Conservation (phyloP, 2,329 filamentous ascomycete species). For the Pseudogymnoascus pannorum region DNA sequence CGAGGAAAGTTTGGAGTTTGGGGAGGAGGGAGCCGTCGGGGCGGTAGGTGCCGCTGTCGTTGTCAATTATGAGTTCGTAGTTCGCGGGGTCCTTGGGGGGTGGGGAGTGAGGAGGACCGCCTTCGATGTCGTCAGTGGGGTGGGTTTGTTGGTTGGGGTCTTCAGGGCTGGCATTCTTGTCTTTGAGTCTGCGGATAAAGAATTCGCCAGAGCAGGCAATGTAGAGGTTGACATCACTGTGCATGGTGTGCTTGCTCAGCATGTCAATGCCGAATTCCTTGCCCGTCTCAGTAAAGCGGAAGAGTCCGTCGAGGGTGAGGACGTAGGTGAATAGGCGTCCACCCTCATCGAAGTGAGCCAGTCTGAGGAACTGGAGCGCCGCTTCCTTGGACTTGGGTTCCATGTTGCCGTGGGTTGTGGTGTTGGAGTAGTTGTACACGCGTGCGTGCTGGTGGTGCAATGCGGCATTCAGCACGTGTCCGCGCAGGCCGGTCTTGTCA, state of each 20-base stretch:
- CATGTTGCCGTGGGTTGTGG: constrained; percentile 66
- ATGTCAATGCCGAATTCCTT: constrained; percentile 93
- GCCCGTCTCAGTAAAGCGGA: constrained; percentile 91
- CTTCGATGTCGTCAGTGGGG: constrained; percentile 40
- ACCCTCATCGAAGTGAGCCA: constrained; percentile 80
- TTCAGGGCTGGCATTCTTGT: constrained; percentile 38
- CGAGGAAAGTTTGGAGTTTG: constrained; percentile 61
- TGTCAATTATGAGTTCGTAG: constrained; percentile 90
- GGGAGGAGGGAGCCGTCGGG: constrained; percentile 74
- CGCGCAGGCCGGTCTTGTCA: constrained; percentile 66
- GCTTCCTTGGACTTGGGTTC: constrained; percentile 61
- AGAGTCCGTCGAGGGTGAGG: constrained; percentile 74
- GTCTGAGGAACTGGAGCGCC: constrained; percentile 72
- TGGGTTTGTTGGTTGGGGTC: constrained; percentile 43
- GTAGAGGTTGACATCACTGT: constrained; percentile 84
- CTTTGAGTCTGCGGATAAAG: constrained; percentile 63
- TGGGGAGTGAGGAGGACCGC: constrained; percentile 37
- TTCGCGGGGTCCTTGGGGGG: constrained; percentile 43
- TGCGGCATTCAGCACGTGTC: constrained; percentile 72
- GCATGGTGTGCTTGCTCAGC: constrained; percentile 93
- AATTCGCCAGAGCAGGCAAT: constrained; percentile 92
- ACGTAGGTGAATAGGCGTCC: constrained; percentile 88
- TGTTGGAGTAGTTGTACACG: constrained; percentile 79
- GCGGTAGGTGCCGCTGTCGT: constrained; percentile 88
- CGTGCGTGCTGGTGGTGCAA: constrained; percentile 84